Evolutionary conservation across 1,284 basidiomycete species (phyloP), one percentile per base, ranked within the genome.

Genomic region (Inonotus hispidus): DNA sequence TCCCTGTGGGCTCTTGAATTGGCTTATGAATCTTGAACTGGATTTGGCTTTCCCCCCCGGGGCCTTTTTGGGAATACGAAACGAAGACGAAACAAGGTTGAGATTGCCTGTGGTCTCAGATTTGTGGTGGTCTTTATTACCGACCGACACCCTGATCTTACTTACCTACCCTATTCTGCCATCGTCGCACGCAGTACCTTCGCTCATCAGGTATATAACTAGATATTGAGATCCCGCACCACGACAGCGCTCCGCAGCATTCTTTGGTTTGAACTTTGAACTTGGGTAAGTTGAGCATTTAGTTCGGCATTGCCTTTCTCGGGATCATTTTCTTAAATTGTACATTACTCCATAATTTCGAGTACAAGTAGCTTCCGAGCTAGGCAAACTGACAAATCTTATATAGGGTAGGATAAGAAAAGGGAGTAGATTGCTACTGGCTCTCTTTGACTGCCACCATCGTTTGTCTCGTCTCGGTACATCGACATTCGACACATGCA

Each of bases 401-500:
- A 23, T 29, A n/a, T 13, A 27, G 23, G 19, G 14, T 2, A 46
- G 14, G 13, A 39, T 11, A 11, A 10, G 38, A 2, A n/a, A 43
- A 43, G 16, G 16, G 41, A 43, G 41, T 43, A 16, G 16, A 2
- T 29, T n/a, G 14, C 16, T 37, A 3, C 11, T 32, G n/a, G 27
- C 29, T 52, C 14, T 35, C 25, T 52, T n/a, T 27, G 13, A 23
- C 46, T 27, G 2, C 35, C 29, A 32, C 6, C 50, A 35, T 52
- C 19, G 13, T 37, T 13, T 27, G 10, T 1, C 49, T 32, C 45
- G 45, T 3, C 50, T 37, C 47, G 47, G 25, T 16, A 37, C n/a
- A n/a, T n/a, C n/a, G n/a, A n/a, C n/a, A n/a, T 35, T 23, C 46
- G 21, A 11, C 8, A 49, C 16, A 52, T 64, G 63, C 55, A 64